A percentile compares a stretch with the other conserved stretches of the same genome.
phyloP scores from a whole-genome alignment of 2,329 filamentous ascomycete species.

The Colletotrichum kahawae region DNA sequence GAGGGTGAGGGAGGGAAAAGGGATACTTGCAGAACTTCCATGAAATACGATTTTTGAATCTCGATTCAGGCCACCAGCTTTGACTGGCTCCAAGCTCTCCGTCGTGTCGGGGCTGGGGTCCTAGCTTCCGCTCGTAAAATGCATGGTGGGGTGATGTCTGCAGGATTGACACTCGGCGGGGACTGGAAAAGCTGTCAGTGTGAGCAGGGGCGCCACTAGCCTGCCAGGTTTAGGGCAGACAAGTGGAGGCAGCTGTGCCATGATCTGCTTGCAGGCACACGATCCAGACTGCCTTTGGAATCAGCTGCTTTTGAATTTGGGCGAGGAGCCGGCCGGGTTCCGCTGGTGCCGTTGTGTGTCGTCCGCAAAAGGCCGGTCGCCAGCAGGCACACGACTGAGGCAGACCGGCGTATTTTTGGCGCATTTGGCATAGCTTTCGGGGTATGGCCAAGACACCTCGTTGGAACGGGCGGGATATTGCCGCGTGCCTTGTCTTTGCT shows the following conservation, averaged over 20 bases:
- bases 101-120: conserved; percentile 5
- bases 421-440: not conserved
- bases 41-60: not conserved
- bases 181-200: not conserved
- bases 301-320: conserved; percentile 13
- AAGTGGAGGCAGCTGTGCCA: not conserved
- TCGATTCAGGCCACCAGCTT: not conserved
- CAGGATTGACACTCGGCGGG: conserved; percentile 18
- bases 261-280: conserved; percentile 3
- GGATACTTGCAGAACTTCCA: not conserved
- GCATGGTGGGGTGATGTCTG: conserved; percentile 20
- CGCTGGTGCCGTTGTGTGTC: not conserved
- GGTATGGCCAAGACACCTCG: not conserved
- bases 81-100: not conserved
- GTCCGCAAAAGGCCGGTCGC: not conserved
- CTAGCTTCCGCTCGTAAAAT: conserved; percentile 1
- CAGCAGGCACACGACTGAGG: not conserved
- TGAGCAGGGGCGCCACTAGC: not conserved
- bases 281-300: not conserved
- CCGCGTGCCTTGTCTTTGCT: not conserved
- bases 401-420: not conserved
- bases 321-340: conserved; percentile 7
- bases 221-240: not conserved
- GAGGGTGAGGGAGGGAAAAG: not conserved
- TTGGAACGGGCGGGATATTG: not conserved